phyloP scores from a whole-genome alignment of 2,329 filamentous ascomycete species.

The Pseudocercospora eumusae region DNA sequence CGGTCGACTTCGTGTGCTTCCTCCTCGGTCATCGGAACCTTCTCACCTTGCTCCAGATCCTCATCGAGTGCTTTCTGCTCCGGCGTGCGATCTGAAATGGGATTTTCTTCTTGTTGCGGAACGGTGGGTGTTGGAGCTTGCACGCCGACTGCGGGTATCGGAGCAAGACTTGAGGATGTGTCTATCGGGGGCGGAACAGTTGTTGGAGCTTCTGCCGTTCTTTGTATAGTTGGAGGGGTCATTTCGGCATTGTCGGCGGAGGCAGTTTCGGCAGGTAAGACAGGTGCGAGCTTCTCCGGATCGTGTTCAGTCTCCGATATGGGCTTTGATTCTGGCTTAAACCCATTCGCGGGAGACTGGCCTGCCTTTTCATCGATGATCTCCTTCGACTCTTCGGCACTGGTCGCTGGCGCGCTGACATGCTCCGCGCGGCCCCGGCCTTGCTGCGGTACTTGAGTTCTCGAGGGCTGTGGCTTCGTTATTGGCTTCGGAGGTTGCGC shows the following conservation, averaged over 20 bases:
- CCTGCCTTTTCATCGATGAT: constrained; percentile 48
- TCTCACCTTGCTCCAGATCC: constrained; percentile 61
- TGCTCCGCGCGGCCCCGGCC: constrained; percentile 52
- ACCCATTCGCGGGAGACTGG: constrained; percentile 20
- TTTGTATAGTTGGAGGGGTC: constrained; percentile 1
- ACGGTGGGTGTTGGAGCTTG: constrained; percentile 51
- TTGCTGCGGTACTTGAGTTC: constrained; percentile 45
- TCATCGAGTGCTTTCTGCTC: constrained; percentile 53
- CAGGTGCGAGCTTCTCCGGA: constrained; percentile 26
- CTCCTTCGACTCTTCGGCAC: constrained; percentile 48
- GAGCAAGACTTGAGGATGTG: constrained; percentile 17
- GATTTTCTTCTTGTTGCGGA: constrained; percentile 41
- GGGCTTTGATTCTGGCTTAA: constrained; percentile 16
- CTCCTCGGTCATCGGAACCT: constrained; percentile 53
- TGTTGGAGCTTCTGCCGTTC: neutral
- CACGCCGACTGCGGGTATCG: constrained; percentile 39
- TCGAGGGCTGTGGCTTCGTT: constrained; percentile 41
- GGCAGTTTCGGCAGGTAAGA: constrained; percentile 11
- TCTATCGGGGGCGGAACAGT: constrained; percentile 1
- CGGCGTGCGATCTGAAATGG: constrained; percentile 53
- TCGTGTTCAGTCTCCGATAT: constrained; percentile 11
- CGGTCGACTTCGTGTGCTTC: constrained; percentile 46
- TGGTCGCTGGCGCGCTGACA: constrained; percentile 45
- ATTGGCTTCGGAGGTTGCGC: constrained; percentile 49
- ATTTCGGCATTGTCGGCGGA: constrained; percentile 3